A percentile compares a stretch with the other conserved stretches of the same genome.
Conservation (phyloP, 1,284 basidiomycete species). For the Puccinia novopanici region DNA sequence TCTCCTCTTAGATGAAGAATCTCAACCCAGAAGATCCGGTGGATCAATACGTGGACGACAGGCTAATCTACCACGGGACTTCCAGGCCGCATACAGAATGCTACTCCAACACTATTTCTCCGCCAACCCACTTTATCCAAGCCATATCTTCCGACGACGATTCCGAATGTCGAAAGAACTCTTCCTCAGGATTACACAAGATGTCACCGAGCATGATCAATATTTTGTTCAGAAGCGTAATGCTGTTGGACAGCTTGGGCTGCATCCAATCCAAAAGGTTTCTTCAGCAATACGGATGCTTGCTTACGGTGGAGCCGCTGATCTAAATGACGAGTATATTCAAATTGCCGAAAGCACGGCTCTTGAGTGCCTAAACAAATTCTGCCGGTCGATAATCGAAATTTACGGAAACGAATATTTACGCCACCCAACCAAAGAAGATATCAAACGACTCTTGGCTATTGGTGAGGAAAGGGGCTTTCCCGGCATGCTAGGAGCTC, state of each 20-base stretch:
- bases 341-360: background rate
- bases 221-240: background rate
- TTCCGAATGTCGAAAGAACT: background rate
- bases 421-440: background rate
- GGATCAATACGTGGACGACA: too few species aligned
- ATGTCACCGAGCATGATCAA: background rate
- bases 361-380: background rate
- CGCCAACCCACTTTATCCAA: background rate
- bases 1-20: too few species aligned
- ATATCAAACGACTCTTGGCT: slow-evolving; percentile 8
- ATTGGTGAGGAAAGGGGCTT: too few species aligned
- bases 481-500: too few species aligned
- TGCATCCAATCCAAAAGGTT: background rate
- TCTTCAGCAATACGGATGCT: background rate
- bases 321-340: background rate
- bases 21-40: too few species aligned
- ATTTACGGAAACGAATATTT: background rate
- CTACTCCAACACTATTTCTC: background rate
- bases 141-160: background rate
- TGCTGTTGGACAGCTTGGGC: background rate
- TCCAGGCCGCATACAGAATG: background rate
- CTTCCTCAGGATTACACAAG: background rate
- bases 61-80: background rate
- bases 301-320: background rate
- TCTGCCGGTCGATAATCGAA: background rate